Percentiles rank a stretch among this genome's conserved stretches.
Evolutionary conservation across 257 asterid species (phyloP).

Genomic region (Solanum okadae): DNA sequence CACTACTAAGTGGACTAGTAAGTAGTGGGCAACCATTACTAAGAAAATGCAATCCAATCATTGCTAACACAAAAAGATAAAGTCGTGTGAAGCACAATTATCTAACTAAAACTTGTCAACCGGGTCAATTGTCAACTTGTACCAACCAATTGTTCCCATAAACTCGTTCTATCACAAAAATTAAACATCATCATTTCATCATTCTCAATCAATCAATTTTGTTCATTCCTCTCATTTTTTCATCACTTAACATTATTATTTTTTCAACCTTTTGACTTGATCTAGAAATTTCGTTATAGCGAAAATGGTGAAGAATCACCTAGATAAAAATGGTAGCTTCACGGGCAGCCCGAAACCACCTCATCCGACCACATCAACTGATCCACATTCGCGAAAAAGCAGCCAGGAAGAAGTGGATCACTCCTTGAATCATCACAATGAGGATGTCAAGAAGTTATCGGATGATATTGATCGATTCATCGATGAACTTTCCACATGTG

Average conservation of each 20-base stretch:
- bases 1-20: neutral
- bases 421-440: neutral
- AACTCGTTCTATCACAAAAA: neutral
- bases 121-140: conserved; percentile 2
- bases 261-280: neutral
- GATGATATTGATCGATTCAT: conserved; percentile 39
- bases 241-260: neutral
- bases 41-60: neutral
- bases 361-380: neutral
- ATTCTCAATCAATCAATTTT: neutral
- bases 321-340: conserved; percentile 2
- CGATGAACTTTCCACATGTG: conserved; percentile 8
- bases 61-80: neutral
- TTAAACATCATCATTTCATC: neutral
- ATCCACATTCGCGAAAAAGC: neutral
- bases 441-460: conserved; percentile 1
- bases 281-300: neutral
- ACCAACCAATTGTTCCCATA: conserved; percentile 1
- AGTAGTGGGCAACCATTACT: neutral
- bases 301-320: conserved; percentile 26
- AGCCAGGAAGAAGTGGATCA: neutral
- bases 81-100: neutral
- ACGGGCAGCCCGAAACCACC: neutral
- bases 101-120: neutral
- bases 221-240: neutral